Evolutionary conservation across 1,284 basidiomycete genomes (phyloP).

Genomic region (Agroathelia rolfsii): DNA sequence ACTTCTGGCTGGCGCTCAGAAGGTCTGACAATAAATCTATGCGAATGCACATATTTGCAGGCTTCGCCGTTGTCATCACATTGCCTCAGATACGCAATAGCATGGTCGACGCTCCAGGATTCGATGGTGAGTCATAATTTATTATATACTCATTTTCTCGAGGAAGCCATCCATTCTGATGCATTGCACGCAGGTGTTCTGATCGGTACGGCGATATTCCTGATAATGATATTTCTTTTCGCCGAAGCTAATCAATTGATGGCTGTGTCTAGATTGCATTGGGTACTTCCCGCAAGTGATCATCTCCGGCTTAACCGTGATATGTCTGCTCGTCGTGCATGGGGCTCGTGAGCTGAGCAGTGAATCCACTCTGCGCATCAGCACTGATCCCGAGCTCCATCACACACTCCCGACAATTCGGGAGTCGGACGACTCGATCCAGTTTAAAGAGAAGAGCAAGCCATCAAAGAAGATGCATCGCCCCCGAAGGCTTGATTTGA

Average conservation of each 20-base stretch:
- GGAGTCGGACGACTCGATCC: no score
- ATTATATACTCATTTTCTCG: neutral
- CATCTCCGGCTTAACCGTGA: slow-evolving; percentile 29
- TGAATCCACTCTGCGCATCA: no score
- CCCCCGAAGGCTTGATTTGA: no score
- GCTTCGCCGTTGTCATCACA: slow-evolving; percentile 31
- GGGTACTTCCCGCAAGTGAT: slow-evolving; percentile 51
- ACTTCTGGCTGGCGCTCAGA: slow-evolving; percentile 32
- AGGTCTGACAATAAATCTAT: slow-evolving; percentile 21
- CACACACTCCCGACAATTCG: no score
- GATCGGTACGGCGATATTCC: slow-evolving; percentile 26
- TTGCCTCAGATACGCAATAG: slow-evolving; percentile 42
- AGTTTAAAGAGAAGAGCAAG: no score
- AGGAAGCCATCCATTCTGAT: slow-evolving; percentile 2
- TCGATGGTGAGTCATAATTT: slow-evolving; percentile 33
- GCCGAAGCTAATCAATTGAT: slow-evolving; percentile 1
- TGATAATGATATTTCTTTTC: neutral
- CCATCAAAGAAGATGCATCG: no score
- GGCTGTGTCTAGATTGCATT: slow-evolving; percentile 32
- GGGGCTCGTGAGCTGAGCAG: slow-evolving; percentile 34
- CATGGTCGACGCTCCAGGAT: slow-evolving; percentile 49
- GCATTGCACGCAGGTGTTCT: slow-evolving; percentile 28
- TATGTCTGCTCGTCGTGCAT: slow-evolving; percentile 32
- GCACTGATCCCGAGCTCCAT: no score
- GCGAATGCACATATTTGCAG: slow-evolving; percentile 29